Percentiles rank a stretch among this genome's conserved stretches.
Evolutionary conservation across 768 basidiomycete species (phyloP).

Genomic region (Chalciporus chontae): DNA sequence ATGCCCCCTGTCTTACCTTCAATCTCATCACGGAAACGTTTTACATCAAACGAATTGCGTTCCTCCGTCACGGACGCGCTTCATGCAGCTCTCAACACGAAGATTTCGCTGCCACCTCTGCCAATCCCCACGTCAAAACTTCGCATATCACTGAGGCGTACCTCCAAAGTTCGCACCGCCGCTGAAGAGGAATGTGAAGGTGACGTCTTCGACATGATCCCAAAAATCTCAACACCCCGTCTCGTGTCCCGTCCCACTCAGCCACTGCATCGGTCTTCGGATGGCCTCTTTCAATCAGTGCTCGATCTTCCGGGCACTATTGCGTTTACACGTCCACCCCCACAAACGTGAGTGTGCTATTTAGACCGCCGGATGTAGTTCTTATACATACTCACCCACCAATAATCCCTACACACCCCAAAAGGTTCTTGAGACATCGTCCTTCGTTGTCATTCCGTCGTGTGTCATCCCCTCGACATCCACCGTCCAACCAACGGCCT

Average conservation of each 20-base stretch:
- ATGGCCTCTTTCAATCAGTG: slow-evolving; percentile 7
- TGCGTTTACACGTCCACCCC: slow-evolving; percentile 15
- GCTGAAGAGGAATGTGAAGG: neutral
- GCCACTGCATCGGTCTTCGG: slow-evolving; percentile 1
- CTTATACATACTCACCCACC: slow-evolving; percentile 16
- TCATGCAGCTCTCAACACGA: slow-evolving; percentile 20
- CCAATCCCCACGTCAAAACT: slow-evolving; percentile 18
- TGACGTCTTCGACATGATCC: neutral
- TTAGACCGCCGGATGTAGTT: neutral
- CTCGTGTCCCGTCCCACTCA: slow-evolving; percentile 3
- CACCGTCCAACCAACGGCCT: slow-evolving; percentile 12
- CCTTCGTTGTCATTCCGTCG: slow-evolving; percentile 5
- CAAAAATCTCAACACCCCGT: neutral
- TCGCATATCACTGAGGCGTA: slow-evolving; percentile 22
- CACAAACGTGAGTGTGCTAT: slow-evolving; percentile 12
- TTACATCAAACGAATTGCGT: slow-evolving; percentile 7
- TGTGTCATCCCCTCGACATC: slow-evolving; percentile 5
- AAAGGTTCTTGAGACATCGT: slow-evolving; percentile 13
- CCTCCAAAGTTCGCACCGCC: slow-evolving; percentile 4
- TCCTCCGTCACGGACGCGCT: slow-evolving; percentile 22
- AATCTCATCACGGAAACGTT: slow-evolving; percentile 9
- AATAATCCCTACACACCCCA: slow-evolving; percentile 15
- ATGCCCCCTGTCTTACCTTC: slow-evolving; percentile 17
- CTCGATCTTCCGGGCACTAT: slow-evolving; percentile 10
- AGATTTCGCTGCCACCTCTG: slow-evolving; percentile 14